Base-by-base conservation (phyloP, 2,329 filamentous ascomycete genomes). In the Aspergillus uvarum region DNA sequence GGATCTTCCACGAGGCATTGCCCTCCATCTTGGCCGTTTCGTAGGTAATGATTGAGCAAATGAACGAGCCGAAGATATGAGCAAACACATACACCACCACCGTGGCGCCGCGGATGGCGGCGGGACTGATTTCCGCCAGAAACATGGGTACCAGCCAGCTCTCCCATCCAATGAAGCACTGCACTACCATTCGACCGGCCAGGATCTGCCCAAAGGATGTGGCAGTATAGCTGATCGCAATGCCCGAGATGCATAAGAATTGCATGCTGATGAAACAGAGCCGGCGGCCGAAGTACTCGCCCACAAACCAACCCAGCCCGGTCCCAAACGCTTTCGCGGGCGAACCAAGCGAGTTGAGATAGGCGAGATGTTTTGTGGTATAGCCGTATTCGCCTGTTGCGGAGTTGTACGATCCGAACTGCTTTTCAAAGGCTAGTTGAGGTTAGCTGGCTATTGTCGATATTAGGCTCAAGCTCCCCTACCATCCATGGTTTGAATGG, bases 81-180 rank as follows among this genome's bases (percentile, higher is more conserved):
- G 24, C 24, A 26, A 26, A 26, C 24, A 26, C 24, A 26, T 26
- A 26, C 6, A 26, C 24, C 24, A 26, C 24, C 4, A 26, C 24
- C 24, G 24, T 26, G 5, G 24, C 24, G 7, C 24, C 24, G 24
- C 24, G 24, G 4, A 53, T n/a, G 22, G 44, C 21, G 12, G 21
- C 22, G 44, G 51, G 51, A 4, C 51, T 44, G 7, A 53, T 44
- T n/a, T 53, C 51, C 24, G 21, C 51, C 3, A 53, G 51, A 10
- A 53, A 53, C 51, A 53, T 53, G 21, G 51, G 51, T 24, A 53
- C 51, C 24, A 53, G 51, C 51, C 51, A 53, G 51, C 44, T 38
- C 26, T 53, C 32, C 51, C 51, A 53, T 42, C 51, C 51, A n/a
- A 53, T 44, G 21, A 53, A 53, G 19, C 51, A 53, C 8, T 53